A percentile compares a stretch with the other conserved stretches of the same genome.
These are phyloP conservation scores for Eucalyptus cladocalyx DNA, from an alignment of 345 rosid species.

Conservation along the genomic window DNA sequence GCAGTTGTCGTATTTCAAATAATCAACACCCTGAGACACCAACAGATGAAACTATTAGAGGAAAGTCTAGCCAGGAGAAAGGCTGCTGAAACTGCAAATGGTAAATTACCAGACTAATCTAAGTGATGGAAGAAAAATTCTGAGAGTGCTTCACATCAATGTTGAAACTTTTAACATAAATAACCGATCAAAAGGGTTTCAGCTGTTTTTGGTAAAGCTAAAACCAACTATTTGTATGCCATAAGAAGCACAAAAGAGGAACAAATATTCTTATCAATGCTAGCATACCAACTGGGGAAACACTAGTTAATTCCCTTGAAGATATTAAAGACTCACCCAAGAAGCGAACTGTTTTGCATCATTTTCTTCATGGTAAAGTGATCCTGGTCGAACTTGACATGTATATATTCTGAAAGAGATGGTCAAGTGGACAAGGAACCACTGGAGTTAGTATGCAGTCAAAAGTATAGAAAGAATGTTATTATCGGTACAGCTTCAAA, in stretches of 20 bases:
- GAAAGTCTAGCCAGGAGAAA: neutral
- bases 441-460: neutral
- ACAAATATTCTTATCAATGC: neutral
- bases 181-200: neutral
- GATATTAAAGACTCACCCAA: conserved; percentile 60
- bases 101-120: neutral
- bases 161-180: neutral
- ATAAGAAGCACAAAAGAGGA: neutral
- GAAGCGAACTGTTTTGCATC: conserved; percentile 81
- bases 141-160: neutral
- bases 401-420: conserved; percentile 52
- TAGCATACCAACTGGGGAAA: neutral
- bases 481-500: neutral
- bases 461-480: neutral
- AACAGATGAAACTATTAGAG: neutral
- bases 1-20: conserved; percentile 95
- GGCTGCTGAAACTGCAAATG: neutral
- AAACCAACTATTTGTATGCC: neutral
- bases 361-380: conserved; percentile 75
- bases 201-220: neutral
- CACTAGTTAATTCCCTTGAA: neutral
- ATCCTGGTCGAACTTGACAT: conserved; percentile 94
- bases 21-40: conserved; percentile 70
- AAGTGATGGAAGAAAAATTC: neutral
- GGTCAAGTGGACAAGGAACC: neutral